A percentile compares a stretch with the other conserved stretches of the same genome.
phyloP scores from a whole-genome alignment of 306 rosid genomes.

The Cicer judaicum region DNA sequence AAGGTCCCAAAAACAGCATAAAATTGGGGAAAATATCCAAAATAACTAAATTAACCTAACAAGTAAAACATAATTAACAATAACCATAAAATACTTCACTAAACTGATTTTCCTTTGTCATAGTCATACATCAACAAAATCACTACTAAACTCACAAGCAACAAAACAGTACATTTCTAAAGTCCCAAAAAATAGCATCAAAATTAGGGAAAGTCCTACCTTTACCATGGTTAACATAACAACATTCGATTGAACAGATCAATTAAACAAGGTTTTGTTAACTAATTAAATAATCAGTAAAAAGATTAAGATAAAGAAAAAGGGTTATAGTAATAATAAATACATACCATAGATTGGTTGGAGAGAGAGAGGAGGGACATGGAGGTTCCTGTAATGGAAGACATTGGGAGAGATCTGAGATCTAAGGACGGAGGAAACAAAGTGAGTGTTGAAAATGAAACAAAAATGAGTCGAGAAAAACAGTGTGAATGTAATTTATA shows the following conservation, averaged over 20 bases:
- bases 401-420: constrained; percentile 52
- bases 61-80: neutral
- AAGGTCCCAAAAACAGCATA: neutral
- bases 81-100: neutral
- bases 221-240: neutral
- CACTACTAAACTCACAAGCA: constrained; percentile 20
- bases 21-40: constrained; percentile 29
- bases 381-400: constrained; percentile 54
- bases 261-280: neutral
- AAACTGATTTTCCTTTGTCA: neutral
- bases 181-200: neutral
- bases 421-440: constrained; percentile 57
- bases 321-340: neutral
- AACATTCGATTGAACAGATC: neutral
- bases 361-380: constrained; percentile 44
- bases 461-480: neutral
- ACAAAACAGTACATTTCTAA: too few relatives aligned
- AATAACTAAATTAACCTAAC: constrained; percentile 17
- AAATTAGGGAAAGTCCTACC: neutral
- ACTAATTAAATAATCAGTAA: neutral
- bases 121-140: neutral
- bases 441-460: neutral
- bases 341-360: constrained; percentile 50
- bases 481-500: constrained; percentile 13
- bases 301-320: neutral